Evolutionary conservation across 306 rosid genomes (phyloP).

Genomic region (Purshia tridentata): DNA sequence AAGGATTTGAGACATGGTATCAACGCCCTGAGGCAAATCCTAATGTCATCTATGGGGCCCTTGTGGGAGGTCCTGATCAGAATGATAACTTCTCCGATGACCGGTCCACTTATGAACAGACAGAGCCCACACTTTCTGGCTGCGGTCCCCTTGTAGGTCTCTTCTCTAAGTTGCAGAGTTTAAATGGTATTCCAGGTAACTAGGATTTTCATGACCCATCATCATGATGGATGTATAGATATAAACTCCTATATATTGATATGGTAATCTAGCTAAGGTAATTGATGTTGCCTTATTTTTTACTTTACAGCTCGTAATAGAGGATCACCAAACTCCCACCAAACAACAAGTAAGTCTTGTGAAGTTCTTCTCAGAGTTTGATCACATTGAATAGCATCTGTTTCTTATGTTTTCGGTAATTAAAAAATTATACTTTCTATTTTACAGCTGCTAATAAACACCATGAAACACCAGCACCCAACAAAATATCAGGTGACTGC

Average conservation of each 20-base stretch:
- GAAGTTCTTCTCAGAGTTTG: too few species aligned
- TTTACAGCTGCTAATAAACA: conserved; percentile 32
- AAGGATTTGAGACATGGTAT: conserved; percentile 78
- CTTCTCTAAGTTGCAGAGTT: conserved; percentile 70
- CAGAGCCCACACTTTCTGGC: conserved; percentile 80
- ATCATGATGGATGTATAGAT: too few species aligned
- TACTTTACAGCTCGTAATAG: conserved; percentile 35
- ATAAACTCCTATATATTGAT: too few species aligned
- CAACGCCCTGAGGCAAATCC: conserved; percentile 55
- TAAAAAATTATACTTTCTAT: not conserved
- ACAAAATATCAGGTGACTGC: not conserved
- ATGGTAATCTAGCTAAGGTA: too few species aligned
- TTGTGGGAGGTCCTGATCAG: conserved; percentile 81
- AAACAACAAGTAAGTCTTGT: conserved; percentile 33
- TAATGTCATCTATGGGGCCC: conserved; percentile 63
- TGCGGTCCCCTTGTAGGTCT: conserved; percentile 77
- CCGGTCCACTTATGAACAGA: conserved; percentile 75
- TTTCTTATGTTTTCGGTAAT: too few species aligned
- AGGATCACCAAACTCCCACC: conserved; percentile 30
- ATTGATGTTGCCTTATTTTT: not conserved
- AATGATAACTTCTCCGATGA: conserved; percentile 65
- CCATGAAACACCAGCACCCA: conserved; percentile 12
- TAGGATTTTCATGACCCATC: not conserved
- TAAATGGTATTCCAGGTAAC: conserved; percentile 44
- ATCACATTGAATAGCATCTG: too few species aligned